phyloP scores from a whole-genome alignment of 805 yeast genomes.

The Blastobotrys peoriensis region DNA sequence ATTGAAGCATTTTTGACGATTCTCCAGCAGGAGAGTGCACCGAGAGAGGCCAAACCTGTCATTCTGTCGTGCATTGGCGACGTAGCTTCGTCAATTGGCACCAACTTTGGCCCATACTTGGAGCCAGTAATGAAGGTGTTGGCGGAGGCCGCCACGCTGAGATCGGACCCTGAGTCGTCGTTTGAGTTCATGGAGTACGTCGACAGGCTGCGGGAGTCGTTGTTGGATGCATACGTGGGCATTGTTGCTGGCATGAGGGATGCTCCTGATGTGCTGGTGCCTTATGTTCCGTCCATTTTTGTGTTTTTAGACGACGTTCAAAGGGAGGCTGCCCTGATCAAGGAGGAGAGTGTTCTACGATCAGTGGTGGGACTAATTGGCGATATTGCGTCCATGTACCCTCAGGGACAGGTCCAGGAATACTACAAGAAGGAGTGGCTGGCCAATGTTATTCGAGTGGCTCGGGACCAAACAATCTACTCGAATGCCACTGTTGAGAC shows the following conservation, averaged over 20 bases:
- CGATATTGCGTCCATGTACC: constrained; percentile 83
- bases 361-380: constrained; percentile 88
- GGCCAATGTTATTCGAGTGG: constrained; percentile 63
- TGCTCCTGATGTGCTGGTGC: constrained; percentile 56
- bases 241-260: constrained; percentile 83
- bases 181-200: constrained; percentile 74
- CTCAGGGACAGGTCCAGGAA: constrained; percentile 65
- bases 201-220: constrained; percentile 69
- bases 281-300: constrained; percentile 65
- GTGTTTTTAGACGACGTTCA: constrained; percentile 57
- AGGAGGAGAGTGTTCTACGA: constrained; percentile 67
- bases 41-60: constrained; percentile 78
- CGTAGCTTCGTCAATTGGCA: constrained; percentile 82
- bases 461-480: constrained; percentile 58
- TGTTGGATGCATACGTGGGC: constrained; percentile 94
- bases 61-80: constrained; percentile 94
- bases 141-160: constrained; percentile 30
- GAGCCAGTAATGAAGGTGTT: constrained; percentile 72
- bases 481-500: constrained; percentile 71
- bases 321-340: constrained; percentile 51
- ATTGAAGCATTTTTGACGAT: constrained; percentile 78
- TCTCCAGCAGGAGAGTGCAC: constrained; percentile 59
- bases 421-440: constrained; percentile 74
- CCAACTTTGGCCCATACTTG: constrained; percentile 67
- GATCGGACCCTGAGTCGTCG: constrained; percentile 42